Conservation (phyloP, 257 asterid genomes). For the Mitragyna speciosa region DNA sequence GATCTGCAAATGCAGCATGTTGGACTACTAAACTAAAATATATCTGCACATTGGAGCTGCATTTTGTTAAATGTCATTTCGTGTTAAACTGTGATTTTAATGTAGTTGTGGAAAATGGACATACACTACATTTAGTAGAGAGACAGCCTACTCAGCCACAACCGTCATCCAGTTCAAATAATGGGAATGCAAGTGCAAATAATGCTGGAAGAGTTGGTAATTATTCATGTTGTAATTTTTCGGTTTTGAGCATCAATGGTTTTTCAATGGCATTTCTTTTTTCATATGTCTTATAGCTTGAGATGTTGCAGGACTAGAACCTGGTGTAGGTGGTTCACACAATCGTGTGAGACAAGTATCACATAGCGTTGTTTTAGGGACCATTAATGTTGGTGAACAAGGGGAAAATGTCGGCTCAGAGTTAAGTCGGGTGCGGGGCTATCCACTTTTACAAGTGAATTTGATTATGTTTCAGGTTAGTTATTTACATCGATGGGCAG, state of each 20-base stretch:
- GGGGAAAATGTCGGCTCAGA: slow-evolving; percentile 72
- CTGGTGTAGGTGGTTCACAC: slow-evolving; percentile 51
- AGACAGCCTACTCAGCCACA: slow-evolving; percentile 61
- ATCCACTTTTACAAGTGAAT: not conserved
- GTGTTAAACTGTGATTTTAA: slow-evolving; percentile 45
- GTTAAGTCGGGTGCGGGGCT: slow-evolving; percentile 62
- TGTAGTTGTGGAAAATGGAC: slow-evolving; percentile 80
- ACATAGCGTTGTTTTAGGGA: slow-evolving; percentile 81
- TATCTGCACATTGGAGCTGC: not conserved
- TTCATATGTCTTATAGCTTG: slow-evolving; percentile 7
- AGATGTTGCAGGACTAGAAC: slow-evolving; percentile 58
- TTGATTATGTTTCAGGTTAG: not conserved
- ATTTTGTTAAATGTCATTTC: not conserved
- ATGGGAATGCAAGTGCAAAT: slow-evolving; percentile 51
- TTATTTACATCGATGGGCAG: not conserved
- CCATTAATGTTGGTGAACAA: slow-evolving; percentile 81
- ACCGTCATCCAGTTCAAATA: slow-evolving; percentile 47
- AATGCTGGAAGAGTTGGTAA: slow-evolving; percentile 55
- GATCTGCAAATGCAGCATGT: not conserved
- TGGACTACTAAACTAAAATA: not conserved
- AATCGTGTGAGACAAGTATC: slow-evolving; percentile 75
- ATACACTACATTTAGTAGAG: slow-evolving; percentile 88
- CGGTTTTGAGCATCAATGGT: slow-evolving; percentile 10
- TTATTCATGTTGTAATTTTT: slow-evolving; percentile 1
- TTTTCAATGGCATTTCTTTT: not conserved